Percentiles rank a stretch among this genome's conserved stretches.
Evolutionary conservation across 2,329 filamentous ascomycete species (phyloP).

Genomic region (Thielaviopsis euricoi): DNA sequence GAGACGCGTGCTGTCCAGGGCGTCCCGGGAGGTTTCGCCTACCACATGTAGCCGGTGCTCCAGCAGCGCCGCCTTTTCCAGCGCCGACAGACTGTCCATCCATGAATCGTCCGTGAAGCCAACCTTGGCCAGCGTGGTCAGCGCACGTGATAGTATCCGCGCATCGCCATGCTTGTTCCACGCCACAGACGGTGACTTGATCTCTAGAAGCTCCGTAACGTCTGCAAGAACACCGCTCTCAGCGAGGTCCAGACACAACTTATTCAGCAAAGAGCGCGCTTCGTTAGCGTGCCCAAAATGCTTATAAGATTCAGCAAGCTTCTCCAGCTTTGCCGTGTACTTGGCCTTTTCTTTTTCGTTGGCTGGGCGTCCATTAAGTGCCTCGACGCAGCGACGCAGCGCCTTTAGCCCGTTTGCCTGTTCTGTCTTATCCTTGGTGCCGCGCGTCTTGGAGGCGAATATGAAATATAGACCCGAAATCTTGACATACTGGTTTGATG

Average conservation of each 20-base stretch:
- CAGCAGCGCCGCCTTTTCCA: slow-evolving; percentile 38
- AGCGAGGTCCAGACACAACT: slow-evolving; percentile 45
- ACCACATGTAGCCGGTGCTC: slow-evolving; percentile 28
- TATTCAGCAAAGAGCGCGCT: slow-evolving; percentile 38
- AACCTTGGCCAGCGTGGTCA: slow-evolving; percentile 43
- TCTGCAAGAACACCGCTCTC: slow-evolving; percentile 37
- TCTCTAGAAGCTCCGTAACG: slow-evolving; percentile 33
- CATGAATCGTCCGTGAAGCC: slow-evolving; percentile 38
- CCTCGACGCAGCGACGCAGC: slow-evolving; percentile 46
- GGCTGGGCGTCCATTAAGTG: slow-evolving; percentile 35
- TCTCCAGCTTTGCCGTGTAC: slow-evolving; percentile 47
- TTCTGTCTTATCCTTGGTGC: slow-evolving; percentile 24
- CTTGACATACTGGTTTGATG: slow-evolving; percentile 40
- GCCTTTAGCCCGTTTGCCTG: slow-evolving; percentile 33
- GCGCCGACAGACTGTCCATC: slow-evolving; percentile 33
- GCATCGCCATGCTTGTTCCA: slow-evolving; percentile 37
- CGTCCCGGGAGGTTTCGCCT: slow-evolving; percentile 18
- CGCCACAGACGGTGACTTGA: slow-evolving; percentile 31
- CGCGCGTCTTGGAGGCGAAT: slow-evolving; percentile 23
- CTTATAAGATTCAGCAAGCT: slow-evolving; percentile 45
- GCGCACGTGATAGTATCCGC: slow-evolving; percentile 37
- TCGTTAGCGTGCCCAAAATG: slow-evolving; percentile 35
- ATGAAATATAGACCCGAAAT: slow-evolving; percentile 58
- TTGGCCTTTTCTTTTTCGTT: slow-evolving; percentile 43
- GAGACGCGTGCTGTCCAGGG: slow-evolving; percentile 27